Conservation (phyloP, 306 rosid genomes). For the Begonia masoniana region DNA sequence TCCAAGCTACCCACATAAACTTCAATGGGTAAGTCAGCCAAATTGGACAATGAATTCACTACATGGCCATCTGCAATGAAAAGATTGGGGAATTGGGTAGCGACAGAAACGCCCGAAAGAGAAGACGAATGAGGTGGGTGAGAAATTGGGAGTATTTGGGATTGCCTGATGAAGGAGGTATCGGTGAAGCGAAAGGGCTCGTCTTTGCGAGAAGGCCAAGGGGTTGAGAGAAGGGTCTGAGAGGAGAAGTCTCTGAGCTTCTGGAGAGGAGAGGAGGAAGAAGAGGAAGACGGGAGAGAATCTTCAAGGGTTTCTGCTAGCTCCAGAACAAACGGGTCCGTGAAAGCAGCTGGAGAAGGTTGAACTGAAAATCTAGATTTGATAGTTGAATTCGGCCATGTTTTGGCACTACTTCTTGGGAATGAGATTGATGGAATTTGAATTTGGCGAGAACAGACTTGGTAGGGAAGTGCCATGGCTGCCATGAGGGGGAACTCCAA, state of each 20-base stretch:
- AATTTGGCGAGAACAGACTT: too few species aligned
- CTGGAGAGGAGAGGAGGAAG: slow-evolving; percentile 39
- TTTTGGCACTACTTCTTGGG: slow-evolving; percentile 2
- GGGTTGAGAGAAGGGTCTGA: slow-evolving; percentile 52
- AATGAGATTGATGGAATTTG: too few species aligned
- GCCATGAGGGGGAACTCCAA: too few species aligned
- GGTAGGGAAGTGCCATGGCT: too few species aligned
- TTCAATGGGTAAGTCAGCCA: slow-evolving; percentile 31
- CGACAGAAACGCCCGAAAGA: neutral
- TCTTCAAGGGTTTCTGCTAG: slow-evolving; percentile 91
- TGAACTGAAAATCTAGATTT: slow-evolving; percentile 22
- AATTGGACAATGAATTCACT: slow-evolving; percentile 12
- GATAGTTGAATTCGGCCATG: slow-evolving; percentile 12
- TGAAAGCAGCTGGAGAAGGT: slow-evolving; percentile 22
- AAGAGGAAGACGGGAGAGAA: slow-evolving; percentile 29
- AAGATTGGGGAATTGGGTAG: slow-evolving; percentile 28
- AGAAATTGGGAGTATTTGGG: slow-evolving; percentile 49
- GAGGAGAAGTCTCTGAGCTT: slow-evolving; percentile 54
- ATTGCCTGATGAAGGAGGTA: slow-evolving; percentile 50
- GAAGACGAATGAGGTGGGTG: slow-evolving; percentile 16
- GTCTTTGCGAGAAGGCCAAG: slow-evolving; percentile 86
- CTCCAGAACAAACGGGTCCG: slow-evolving; percentile 77
- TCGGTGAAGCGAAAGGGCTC: slow-evolving; percentile 91
- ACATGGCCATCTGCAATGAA: slow-evolving; percentile 46
- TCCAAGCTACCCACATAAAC: slow-evolving; percentile 54